Base-by-base conservation (phyloP, 1,139 yeast species). In the Yamadazyma diddensiae region DNA sequence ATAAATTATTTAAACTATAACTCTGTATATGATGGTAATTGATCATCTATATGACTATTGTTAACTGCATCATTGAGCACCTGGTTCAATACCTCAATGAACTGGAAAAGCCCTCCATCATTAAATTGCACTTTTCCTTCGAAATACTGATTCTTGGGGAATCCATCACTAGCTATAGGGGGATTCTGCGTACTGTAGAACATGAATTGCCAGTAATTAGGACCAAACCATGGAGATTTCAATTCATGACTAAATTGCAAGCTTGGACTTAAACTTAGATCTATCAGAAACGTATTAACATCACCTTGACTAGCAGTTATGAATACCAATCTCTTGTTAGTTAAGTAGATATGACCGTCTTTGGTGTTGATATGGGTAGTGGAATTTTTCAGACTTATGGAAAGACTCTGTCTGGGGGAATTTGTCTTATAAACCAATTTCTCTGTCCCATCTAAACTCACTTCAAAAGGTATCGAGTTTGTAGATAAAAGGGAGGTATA, bases 171-270 rank as follows among this genome's bases (percentile, higher is more conserved):
- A 5, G 62, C 57, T 3, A 52, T 46, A 14, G 48, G 34, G 2
- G 60, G 56, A 17, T 39, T 42, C 3, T 52, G 38, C 3, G 59
- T 49, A 34, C 68, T 59, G 32, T 50, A 61, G 44, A 73, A 70
- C 27, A 64, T 35, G 29, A 70, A 62, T 42, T 63, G 62, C 69
- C 74, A 72, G 45, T 62, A 69, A 45, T 73, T 74, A 14, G 77
- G 63, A 0, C 80, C 80, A 47, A 73, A 70, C 78, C 77, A 73
- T 1, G 79, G 79, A 13, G 74, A 60, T 34, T 65, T 60, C 30
- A 73, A 42, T 33, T 61, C 55, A 45, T 69, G 71, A 0, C 67
- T 53, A 22, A 60, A 51, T 31, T 54, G 62, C 14, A 60, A 34
- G 9, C 32, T 25, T 1, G 56, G 48, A 5, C 52, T 44, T 19